Evolutionary conservation across 768 basidiomycete genomes (phyloP).

Genomic region (Pisolithus albus): DNA sequence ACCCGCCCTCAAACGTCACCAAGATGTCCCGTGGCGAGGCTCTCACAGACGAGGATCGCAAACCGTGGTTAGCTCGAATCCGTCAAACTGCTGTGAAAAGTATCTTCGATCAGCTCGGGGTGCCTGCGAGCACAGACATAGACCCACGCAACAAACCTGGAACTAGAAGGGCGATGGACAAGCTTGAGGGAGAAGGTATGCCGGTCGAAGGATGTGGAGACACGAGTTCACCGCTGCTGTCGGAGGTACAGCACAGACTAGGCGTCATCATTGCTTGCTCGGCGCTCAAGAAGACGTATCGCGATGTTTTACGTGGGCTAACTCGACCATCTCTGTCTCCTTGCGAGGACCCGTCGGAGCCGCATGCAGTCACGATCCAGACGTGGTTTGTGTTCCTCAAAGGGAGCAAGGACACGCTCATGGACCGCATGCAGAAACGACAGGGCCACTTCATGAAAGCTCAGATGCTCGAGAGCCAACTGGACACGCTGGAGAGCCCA

Average conservation of each 20-base stretch:
- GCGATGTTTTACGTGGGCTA: slow-evolving; percentile 65
- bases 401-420: slow-evolving; percentile 47
- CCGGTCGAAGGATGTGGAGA: neutral
- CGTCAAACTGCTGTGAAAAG: slow-evolving; percentile 48
- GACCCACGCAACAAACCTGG: slow-evolving; percentile 8
- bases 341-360: neutral
- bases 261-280: slow-evolving; percentile 87
- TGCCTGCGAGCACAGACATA: slow-evolving; percentile 21
- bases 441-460: slow-evolving; percentile 81
- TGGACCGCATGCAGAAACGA: slow-evolving; percentile 58
- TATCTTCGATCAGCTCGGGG: slow-evolving; percentile 4
- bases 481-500: slow-evolving; percentile 65
- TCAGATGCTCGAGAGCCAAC: slow-evolving; percentile 73
- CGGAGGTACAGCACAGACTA: neutral
- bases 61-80: slow-evolving; percentile 78
- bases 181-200: neutral
- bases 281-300: slow-evolving; percentile 73
- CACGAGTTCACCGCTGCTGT: too few species aligned
- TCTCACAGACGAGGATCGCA: slow-evolving; percentile 73
- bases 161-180: slow-evolving; percentile 1
- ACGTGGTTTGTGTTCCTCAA: slow-evolving; percentile 82
- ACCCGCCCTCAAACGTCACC: slow-evolving; percentile 71
- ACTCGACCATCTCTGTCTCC: neutral
- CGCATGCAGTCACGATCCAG: slow-evolving; percentile 25
- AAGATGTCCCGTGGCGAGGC: slow-evolving; percentile 82